A percentile compares a stretch with the other conserved stretches of the same genome.
Conservation (phyloP, 768 basidiomycete genomes). For the Boletus vinaceobasis region DNA sequence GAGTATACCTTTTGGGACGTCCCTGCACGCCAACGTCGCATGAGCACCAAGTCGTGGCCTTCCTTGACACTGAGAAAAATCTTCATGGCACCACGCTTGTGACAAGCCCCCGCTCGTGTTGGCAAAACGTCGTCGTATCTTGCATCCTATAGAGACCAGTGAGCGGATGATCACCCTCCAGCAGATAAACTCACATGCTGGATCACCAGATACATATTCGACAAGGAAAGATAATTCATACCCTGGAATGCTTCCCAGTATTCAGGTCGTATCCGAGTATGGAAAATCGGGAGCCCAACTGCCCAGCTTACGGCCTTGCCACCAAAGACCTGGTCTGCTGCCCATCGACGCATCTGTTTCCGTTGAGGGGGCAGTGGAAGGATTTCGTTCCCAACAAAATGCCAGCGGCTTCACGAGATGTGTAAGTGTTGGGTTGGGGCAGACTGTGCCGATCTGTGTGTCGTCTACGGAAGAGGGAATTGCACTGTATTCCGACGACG, state of each 20-base stretch:
- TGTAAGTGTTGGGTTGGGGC: conserved; percentile 22
- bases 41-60: background rate
- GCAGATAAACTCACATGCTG: background rate
- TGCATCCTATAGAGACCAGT: background rate
- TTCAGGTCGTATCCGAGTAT: conserved; percentile 1
- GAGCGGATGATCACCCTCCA: background rate
- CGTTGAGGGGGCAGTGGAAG: background rate
- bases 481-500: background rate
- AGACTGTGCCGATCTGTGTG: conserved; percentile 7
- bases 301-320: conserved; percentile 18
- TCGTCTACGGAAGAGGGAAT: background rate
- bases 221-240: background rate
- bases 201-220: background rate
- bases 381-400: conserved; percentile 24
- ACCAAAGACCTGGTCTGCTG: conserved; percentile 44
- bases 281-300: conserved; percentile 19
- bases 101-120: background rate
- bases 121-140: background rate
- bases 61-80: background rate
- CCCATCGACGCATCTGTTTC: background rate
- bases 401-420: conserved; percentile 18
- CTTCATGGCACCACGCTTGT: background rate
- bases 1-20: background rate
- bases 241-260: too few species aligned
- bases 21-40: background rate